Evolutionary conservation across 1,139 yeast species (phyloP).

Genomic region (Sugiyamaella castrensis): DNA sequence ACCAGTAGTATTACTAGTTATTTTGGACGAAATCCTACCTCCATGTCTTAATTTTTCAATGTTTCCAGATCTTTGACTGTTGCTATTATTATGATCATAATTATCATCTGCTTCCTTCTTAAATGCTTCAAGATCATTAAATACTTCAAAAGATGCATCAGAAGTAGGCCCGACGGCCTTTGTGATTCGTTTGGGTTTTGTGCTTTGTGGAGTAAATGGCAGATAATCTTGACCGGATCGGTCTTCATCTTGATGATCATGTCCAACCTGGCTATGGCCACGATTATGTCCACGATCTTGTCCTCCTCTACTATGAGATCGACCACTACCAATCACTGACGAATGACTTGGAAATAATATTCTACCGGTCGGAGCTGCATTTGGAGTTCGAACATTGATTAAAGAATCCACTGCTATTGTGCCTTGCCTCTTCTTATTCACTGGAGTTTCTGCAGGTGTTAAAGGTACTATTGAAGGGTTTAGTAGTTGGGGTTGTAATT

Average conservation of each 20-base stretch:
- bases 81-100: neutral
- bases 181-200: neutral
- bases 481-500: neutral
- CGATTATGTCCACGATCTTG: slow-evolving; percentile 2
- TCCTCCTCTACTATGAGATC: slow-evolving; percentile 7
- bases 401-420: slow-evolving; percentile 16
- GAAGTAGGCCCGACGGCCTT: neutral
- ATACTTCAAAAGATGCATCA: slow-evolving; percentile 18
- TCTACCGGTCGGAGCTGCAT: slow-evolving; percentile 15
- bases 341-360: slow-evolving; percentile 22
- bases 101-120: slow-evolving; percentile 23
- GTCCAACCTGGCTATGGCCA: neutral
- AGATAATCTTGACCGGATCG: too few species aligned
- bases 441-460: slow-evolving; percentile 31
- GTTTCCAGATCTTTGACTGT: neutral
- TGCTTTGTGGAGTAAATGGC: neutral
- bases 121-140: slow-evolving; percentile 26
- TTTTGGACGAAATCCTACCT: too few species aligned
- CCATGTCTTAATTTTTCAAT: too few species aligned
- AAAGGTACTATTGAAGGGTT: slow-evolving; percentile 18
- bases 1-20: neutral
- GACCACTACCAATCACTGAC: slow-evolving; percentile 15
- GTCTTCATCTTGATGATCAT: neutral
- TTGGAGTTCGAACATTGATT: slow-evolving; percentile 6
- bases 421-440: slow-evolving; percentile 22